phyloP scores from a whole-genome alignment of 495 filamentous ascomycete genomes.

The Monascus purpureus region DNA sequence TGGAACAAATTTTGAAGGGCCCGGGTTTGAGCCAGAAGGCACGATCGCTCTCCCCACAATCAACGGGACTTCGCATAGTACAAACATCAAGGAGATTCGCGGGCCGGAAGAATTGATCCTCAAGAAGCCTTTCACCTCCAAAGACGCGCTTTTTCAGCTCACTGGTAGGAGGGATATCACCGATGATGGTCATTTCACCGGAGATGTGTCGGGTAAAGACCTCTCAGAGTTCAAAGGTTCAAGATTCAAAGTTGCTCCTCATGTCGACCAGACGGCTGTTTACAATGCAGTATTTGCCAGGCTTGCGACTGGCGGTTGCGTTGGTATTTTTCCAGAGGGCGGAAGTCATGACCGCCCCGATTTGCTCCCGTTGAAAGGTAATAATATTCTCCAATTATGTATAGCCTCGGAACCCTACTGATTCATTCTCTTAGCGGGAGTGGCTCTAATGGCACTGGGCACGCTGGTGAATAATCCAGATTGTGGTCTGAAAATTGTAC shows the following conservation, averaged over 20 bases:
- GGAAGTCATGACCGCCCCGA: conserved; percentile 94
- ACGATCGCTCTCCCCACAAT: conserved; percentile 74
- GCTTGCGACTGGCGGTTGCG: conserved; percentile 69
- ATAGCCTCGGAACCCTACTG: neutral
- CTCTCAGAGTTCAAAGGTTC: conserved; percentile 50
- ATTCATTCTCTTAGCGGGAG: conserved; percentile 49
- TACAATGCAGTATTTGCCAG: conserved; percentile 85
- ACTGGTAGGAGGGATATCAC: conserved; percentile 59
- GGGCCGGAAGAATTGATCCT: conserved; percentile 69
- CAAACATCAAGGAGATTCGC: conserved; percentile 66
- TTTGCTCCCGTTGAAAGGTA: conserved; percentile 81
- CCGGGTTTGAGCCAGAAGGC: conserved; percentile 61
- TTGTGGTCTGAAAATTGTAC: conserved; percentile 93
- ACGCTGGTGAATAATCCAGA: conserved; percentile 78
- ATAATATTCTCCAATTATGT: conserved; percentile 1
- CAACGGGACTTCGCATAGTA: conserved; percentile 61
- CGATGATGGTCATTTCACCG: conserved; percentile 38
- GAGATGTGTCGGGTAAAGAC: conserved; percentile 27
- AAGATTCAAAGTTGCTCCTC: conserved; percentile 76
- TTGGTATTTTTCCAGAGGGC: conserved; percentile 96
- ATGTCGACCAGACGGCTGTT: conserved; percentile 86
- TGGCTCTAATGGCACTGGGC: conserved; percentile 95
- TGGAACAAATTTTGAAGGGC: conserved; percentile 70
- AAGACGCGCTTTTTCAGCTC: conserved; percentile 56
- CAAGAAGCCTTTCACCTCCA: conserved; percentile 73